Evolutionary conservation across 225 moss, liverwort and hornwort genomes (phyloP), one percentile per base, ranked within the genome.

Genomic region (Marchantia polymorpha): DNA sequence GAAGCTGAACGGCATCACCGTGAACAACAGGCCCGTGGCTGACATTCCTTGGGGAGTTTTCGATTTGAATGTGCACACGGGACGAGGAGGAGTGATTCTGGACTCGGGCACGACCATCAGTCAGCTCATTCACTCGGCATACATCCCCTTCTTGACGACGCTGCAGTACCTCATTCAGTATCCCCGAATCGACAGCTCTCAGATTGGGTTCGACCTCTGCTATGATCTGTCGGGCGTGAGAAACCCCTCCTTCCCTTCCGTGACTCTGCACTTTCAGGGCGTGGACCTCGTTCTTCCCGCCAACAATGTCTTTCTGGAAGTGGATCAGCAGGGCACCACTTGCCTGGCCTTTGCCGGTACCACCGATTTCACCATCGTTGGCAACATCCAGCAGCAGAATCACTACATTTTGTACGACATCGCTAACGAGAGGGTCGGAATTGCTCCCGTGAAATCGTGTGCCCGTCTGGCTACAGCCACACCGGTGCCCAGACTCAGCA

Each of bases 311-410:
- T 84, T 84, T 19, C n/a, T 81, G 14, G 7, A 56, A 55, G 81
- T 87, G 15, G 83, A 86, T 30, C 69, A 70, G 10, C 12, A 10
- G 14, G 70, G 80, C 3, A 46, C 69, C 30, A 16, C 39, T 22
- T 82, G 78, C 74, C 39, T 90, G 71, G 93, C 91, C 11, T 87
- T 93, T 78, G 89, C 89, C 22, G 59, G 89, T 2, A 90, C 84
- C 67, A 56, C 77, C 0, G 82, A 82, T 27, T 87, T 93, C 65
- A 91, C 84, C 50, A 91, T 93, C 58, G 56, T 91, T 23, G 90
- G 92, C 30, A 93, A 93, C 83, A 84, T 89, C 70, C 91, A 90
- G 77, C 93, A 93, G 64, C 89, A 89, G 54, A 85, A 89, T 22
- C 86, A 84, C 71, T 73, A 89, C 61, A 59, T 84, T 14, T 79